A percentile compares a stretch with the other conserved stretches of the same genome.
Conservation (phyloP, 371 early-diverging fungal genomes). For the Mucor circinelloides region DNA sequence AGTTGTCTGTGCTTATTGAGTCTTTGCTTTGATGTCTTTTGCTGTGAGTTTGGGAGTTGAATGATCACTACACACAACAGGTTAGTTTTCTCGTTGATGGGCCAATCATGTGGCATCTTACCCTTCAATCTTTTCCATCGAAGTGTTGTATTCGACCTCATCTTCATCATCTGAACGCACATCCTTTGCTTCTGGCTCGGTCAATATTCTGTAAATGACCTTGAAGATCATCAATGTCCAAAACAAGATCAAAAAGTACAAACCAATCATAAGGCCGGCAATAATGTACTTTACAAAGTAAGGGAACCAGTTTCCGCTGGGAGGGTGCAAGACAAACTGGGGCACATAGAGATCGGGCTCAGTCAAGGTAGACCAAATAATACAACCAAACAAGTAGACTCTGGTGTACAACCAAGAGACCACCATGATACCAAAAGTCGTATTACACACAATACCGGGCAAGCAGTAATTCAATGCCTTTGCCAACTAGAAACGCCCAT, state of each 20-base stretch:
- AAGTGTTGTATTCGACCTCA: slow-evolving; percentile 32
- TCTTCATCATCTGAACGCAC: slow-evolving; percentile 66
- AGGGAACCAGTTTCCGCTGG: slow-evolving; percentile 53
- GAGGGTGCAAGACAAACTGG: slow-evolving; percentile 43
- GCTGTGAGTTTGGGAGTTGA: slow-evolving; percentile 16
- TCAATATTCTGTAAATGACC: slow-evolving; percentile 60
- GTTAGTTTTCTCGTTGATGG: neutral
- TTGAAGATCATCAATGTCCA: slow-evolving; percentile 69
- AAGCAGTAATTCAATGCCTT: slow-evolving; percentile 59
- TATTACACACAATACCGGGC: slow-evolving; percentile 53
- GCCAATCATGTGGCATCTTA: neutral
- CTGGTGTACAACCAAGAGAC: slow-evolving; percentile 75
- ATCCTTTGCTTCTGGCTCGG: slow-evolving; percentile 60
- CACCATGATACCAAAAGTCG: slow-evolving; percentile 63
- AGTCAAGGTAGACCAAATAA: slow-evolving; percentile 47
- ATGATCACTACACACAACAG: slow-evolving; percentile 22
- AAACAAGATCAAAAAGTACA: slow-evolving; percentile 55
- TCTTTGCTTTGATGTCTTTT: slow-evolving; percentile 7
- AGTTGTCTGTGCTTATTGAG: slow-evolving; percentile 1
- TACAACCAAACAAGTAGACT: slow-evolving; percentile 57
- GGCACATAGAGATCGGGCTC: slow-evolving; percentile 51
- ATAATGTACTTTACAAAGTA: slow-evolving; percentile 53
- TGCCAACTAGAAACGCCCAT: slow-evolving; percentile 41
- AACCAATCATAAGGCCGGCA: slow-evolving; percentile 42
- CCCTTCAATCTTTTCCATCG: slow-evolving; percentile 31